Evolutionary conservation across 2,329 filamentous ascomycete species (phyloP), one percentile per base, ranked within the genome.

Genomic region (Claviceps spartinae): DNA sequence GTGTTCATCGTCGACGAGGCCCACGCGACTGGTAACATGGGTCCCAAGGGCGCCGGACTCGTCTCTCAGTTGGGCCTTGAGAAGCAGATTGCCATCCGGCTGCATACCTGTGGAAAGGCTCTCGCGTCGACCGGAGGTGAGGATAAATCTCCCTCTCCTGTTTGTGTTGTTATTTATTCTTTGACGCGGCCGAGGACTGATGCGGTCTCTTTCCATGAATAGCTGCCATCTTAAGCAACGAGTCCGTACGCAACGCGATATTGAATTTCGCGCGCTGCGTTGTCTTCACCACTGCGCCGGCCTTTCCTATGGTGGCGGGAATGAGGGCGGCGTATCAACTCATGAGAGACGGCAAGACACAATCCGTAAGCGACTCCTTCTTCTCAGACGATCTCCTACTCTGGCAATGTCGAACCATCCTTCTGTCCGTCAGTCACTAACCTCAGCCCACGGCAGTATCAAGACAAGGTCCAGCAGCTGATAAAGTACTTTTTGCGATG

Each of bases 1-100:
- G 70, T 77, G 55, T 69, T 81, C 36, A 62, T 79, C 13, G 68
- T 81, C 0, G 78, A 81, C 54, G 77, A 81, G 54, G 77, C 78
- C 4, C 51, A 53, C n/a, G 9, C 20, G 13, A 50, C 20, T 20
- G 77, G 77, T 0, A 64, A 75, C 0, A 69, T 76, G 55, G 77
- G 78, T 0, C 65, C 65, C 0, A 63, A 68, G 1, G 77, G 78
- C 0, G 62, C 63, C 0, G 77, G 77, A 0, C 59, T 78, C 4
- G 74, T 80, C 4, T 69, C 69, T 52, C 62, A 66, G 38, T 62
- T 79, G 2, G 76, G 74, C 0, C 56, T 81, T 0, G 68, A 80
- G 54, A 65, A 72, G 11, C 64, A 71, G 13, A 73, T 75, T 57
- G 75, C 75, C 40, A 67, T 74, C 36, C 61, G 68, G 4, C 60